phyloP scores from a whole-genome alignment of 2,329 filamentous ascomycete species.

The Sporothrix phasma region DNA sequence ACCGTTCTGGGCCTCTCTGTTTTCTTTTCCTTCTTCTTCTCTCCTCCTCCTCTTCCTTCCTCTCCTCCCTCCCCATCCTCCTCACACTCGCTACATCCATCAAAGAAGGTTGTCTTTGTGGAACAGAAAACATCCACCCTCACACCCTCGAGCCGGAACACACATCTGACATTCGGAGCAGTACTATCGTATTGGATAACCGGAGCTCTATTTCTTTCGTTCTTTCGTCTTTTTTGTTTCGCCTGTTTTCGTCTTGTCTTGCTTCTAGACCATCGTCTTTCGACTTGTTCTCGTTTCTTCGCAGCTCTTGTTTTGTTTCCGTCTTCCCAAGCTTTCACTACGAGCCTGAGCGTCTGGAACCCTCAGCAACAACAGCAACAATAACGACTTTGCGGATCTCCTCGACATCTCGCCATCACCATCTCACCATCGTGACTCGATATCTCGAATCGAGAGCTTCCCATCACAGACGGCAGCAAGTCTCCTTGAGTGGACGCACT shows the following conservation, averaged over 20 bases:
- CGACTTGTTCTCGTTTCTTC: not conserved
- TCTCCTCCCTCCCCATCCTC: not conserved
- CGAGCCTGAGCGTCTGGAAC: slow-evolving; percentile 13
- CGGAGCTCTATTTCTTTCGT: not conserved
- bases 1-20: not conserved
- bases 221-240: not conserved
- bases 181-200: not conserved
- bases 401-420: too few species aligned
- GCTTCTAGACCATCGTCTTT: not conserved
- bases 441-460: not conserved
- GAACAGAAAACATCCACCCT: not conserved
- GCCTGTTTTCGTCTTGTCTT: not conserved
- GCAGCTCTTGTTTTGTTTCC: not conserved
- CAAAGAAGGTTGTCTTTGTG: not conserved
- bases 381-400: not conserved
- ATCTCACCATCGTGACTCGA: too few species aligned
- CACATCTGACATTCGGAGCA: not conserved
- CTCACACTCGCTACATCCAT: not conserved
- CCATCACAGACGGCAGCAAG: slow-evolving; percentile 7
- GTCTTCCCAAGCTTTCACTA: not conserved
- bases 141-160: not conserved
- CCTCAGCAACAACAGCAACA: slow-evolving; percentile 1
- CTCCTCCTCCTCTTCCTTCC: not conserved
- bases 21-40: not conserved
- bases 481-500: slow-evolving; percentile 19